Evolutionary conservation across 495 filamentous ascomycete genomes (phyloP), one percentile per base, ranked within the genome.

Genomic region (Copromyces sp.): DNA sequence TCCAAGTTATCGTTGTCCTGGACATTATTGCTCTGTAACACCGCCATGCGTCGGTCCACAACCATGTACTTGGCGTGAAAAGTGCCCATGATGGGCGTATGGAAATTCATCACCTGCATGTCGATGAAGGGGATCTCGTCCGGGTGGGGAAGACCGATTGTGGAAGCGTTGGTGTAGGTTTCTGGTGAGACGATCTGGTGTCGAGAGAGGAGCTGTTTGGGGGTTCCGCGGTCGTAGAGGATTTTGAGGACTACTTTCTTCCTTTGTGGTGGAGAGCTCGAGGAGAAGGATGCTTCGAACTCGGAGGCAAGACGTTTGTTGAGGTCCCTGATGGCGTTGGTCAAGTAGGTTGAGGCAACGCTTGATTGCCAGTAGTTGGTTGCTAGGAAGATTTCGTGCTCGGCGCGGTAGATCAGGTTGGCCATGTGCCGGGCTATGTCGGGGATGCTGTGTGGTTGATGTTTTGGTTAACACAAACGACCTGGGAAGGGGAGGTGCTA

Each of bases 21-120:
- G 68, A 94, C 90, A 73, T 94, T 94, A 77, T 92, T 93, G 81
- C 91, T 93, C 79, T 90, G 88, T 4, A 93, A 73, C 1, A 92
- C 80, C 3, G 87, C 92, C 41, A 90, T 83, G 74, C 86, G 86
- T 3, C 92, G 85, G 77, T 94, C 92, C 9, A 94, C 87, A 20
- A 94, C 84, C 83, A 92, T 89, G 77, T 90, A 93, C 74, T 94
- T 94, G 70, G 89, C 83, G 79, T 94, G 92, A 47, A 93, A 91
- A 0, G 92, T 94, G 3, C 92, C 92, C 65, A 94, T 80, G 1
- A 91, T 77, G 0, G 90, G 89, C n/a, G 85, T 85, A 74, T 94
- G 92, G 77, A 86, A 93, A 77, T 92, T 94, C 70, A 92, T 86
- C 14, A 93, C 91, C 76, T 92, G 83, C 68, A 94, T 78, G 76